Conservation (phyloP, 495 filamentous ascomycete genomes). For the Talaromyces thailandensis region DNA sequence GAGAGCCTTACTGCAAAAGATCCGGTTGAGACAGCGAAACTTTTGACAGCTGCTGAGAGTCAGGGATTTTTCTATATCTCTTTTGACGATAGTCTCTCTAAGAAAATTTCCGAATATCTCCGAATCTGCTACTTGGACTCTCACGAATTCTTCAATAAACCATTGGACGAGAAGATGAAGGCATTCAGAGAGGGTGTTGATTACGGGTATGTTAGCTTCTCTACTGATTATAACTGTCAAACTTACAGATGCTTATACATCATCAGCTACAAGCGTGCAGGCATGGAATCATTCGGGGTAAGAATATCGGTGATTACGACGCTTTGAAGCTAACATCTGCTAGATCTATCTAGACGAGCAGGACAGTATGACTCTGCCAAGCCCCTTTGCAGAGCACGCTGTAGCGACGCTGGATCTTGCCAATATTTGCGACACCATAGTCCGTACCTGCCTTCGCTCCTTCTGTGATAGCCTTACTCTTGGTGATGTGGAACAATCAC, state of each 20-base stretch:
- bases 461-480: constrained; percentile 8
- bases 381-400: constrained; percentile 5
- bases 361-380: constrained; percentile 7
- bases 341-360: constrained; percentile 11
- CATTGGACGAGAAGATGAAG: constrained; percentile 12
- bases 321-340: background rate
- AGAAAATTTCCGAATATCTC: constrained; percentile 6
- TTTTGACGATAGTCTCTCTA: constrained; percentile 6
- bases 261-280: constrained; percentile 9
- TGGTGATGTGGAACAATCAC: constrained; percentile 6
- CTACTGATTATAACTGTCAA: background rate
- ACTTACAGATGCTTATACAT: background rate
- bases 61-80: constrained; percentile 14
- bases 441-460: constrained; percentile 7
- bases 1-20: constrained; percentile 11
- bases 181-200: constrained; percentile 8
- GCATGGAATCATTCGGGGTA: constrained; percentile 12
- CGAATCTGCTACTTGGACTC: constrained; percentile 6
- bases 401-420: background rate
- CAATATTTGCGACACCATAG: constrained; percentile 8
- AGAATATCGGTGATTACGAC: background rate
- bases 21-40: constrained; percentile 10
- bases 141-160: constrained; percentile 8
- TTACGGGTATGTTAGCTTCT: constrained; percentile 6
- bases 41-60: constrained; percentile 12